Evolutionary conservation across 257 asterid genomes (phyloP), one percentile per base, ranked within the genome.

Genomic region (Prunella vulgaris): DNA sequence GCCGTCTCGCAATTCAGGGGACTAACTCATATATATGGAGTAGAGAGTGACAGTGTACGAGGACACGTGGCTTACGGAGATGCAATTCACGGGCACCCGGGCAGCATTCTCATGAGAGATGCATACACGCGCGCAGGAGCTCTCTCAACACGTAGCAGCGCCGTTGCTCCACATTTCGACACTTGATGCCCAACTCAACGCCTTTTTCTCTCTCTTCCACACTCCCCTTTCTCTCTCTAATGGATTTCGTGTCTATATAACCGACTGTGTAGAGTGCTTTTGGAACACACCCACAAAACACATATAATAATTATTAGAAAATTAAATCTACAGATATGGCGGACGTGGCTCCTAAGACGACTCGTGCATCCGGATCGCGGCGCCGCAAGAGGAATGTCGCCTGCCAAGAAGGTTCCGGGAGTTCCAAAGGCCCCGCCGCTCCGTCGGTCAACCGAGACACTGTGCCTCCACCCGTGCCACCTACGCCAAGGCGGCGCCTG

Each of bases 121-220:
- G 15, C 48, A 10, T 10, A 40, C 5, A 15, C 2, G n/a, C 10
- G 48, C 2, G n/a, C 10, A 14, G 51, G 3, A 25, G 14, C 53
- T 35, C 33, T 21, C 38, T 25, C 69, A 63, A 68, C 82, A 78
- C 82, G 82, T 78, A 73, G 65, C 75, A 61, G 5, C 17, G 44
- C 5, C n/a, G 1, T n/a, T 51, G 25, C 10, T 51, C 58, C 15
- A 20, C 18, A 7, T 46, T 44, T 61, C 27, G 71, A 69, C 72
- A 42, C 51, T 14, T 42, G 51, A 38, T 67, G 62, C 33, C 66
- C 63, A 42, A 3, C 58, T 9, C 1, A 25, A 25, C 3, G 28
- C 28, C 28, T 25, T 25, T 42, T 9, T 22, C 69, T 60, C 78
- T 32, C 37, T 32, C 37, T 32, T 40, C 40, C 79, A 27, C 42